Evolutionary conservation across 306 rosid species (phyloP).

Genomic region (Lathyrus aphaca): DNA sequence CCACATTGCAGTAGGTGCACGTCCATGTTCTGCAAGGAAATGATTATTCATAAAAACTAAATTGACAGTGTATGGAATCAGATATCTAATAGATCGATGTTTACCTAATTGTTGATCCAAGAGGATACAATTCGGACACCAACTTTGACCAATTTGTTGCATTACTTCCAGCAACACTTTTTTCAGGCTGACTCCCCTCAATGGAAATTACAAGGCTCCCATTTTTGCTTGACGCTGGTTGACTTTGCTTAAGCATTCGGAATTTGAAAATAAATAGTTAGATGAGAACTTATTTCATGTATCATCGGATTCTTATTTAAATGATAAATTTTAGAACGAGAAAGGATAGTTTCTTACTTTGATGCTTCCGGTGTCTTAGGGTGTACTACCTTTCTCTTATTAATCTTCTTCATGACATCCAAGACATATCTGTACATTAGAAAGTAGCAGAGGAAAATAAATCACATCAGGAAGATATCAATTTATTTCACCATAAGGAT

Average conservation of each 20-base stretch:
- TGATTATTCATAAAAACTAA: constrained; percentile 35
- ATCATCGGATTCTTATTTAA: constrained; percentile 26
- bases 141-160: constrained; percentile 71
- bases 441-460: constrained; percentile 25
- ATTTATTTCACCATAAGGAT: not conserved
- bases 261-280: constrained; percentile 47
- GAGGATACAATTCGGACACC: constrained; percentile 71
- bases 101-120: constrained; percentile 72
- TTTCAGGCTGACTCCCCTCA: constrained; percentile 56
- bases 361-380: constrained; percentile 50
- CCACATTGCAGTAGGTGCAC: constrained; percentile 83
- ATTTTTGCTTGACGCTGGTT: constrained; percentile 79
- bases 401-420: constrained; percentile 68
- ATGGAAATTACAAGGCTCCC: constrained; percentile 56
- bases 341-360: constrained; percentile 56
- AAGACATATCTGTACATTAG: constrained; percentile 59
- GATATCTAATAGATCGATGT: constrained; percentile 35
- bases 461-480: constrained; percentile 30
- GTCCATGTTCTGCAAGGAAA: constrained; percentile 74
- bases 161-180: constrained; percentile 49
- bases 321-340: constrained; percentile 22
- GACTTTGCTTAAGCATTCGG: constrained; percentile 86
- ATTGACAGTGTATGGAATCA: constrained; percentile 2
- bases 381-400: constrained; percentile 52
- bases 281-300: constrained; percentile 41